phyloP scores from a whole-genome alignment of 2,329 filamentous ascomycete species.

The Dothideomycetes sp. region DNA sequence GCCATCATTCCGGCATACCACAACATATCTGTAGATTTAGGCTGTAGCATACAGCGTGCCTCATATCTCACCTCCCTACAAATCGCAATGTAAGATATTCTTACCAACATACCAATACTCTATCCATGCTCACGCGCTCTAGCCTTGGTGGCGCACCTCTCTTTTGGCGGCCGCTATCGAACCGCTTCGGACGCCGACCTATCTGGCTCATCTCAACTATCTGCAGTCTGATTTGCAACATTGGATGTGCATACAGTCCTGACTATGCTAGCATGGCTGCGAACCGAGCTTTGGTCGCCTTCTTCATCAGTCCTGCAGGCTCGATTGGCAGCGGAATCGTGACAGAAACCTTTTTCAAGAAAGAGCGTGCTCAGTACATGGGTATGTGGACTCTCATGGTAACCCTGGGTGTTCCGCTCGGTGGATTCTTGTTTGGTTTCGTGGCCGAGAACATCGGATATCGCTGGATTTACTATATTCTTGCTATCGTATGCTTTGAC shows the following conservation, averaged over 20 bases:
- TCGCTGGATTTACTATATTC: conserved; percentile 50
- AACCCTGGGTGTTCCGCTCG: conserved; percentile 38
- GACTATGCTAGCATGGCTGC: conserved; percentile 41
- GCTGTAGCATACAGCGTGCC: conserved; percentile 38
- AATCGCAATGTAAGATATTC: conserved; percentile 43
- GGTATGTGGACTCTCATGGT: conserved; percentile 47
- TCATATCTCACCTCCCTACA: conserved; percentile 46
- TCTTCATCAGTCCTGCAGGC: conserved; percentile 47
- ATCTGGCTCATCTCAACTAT: conserved; percentile 44
- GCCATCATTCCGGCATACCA: conserved; percentile 46
- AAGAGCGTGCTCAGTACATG: conserved; percentile 45
- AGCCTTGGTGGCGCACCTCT: conserved; percentile 44
- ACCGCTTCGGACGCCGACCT: conserved; percentile 44
- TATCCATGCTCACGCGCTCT: conserved; percentile 43
- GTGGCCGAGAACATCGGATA: conserved; percentile 44
- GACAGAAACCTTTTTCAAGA: conserved; percentile 47
- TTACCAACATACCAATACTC: conserved; percentile 50
- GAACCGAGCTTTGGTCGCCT: conserved; percentile 43
- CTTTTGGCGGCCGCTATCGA: conserved; percentile 46
- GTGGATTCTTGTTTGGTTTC: conserved; percentile 31
- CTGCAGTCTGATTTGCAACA: conserved; percentile 39
- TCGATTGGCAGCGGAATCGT: conserved; percentile 49
- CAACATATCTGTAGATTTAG: conserved; percentile 42
- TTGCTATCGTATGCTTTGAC: conserved; percentile 39
- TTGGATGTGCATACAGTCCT: conserved; percentile 43